These are phyloP conservation scores for Camelina neglecta DNA, from an alignment of 345 rosid species.

Conservation along the genomic window DNA sequence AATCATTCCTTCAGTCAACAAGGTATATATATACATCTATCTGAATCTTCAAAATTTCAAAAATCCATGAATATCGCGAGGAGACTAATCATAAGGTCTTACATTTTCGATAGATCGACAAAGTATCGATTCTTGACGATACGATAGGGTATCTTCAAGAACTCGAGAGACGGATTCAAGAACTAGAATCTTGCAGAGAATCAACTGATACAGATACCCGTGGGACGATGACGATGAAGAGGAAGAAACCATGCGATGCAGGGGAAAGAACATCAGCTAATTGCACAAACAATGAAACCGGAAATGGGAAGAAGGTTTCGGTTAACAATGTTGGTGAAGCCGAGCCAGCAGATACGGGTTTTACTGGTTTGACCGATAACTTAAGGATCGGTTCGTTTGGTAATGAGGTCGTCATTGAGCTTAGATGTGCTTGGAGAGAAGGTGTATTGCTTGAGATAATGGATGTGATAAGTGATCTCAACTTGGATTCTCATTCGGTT, in stretches of 20 bases:
- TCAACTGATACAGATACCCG: slow-evolving; percentile 50
- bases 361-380: slow-evolving; percentile 47
- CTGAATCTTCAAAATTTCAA: neutral
- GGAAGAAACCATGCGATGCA: slow-evolving; percentile 50
- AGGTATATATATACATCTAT: slow-evolving; percentile 49
- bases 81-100: neutral
- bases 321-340: slow-evolving; percentile 42
- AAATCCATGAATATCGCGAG: neutral
- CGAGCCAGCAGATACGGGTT: slow-evolving; percentile 46
- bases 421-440: slow-evolving; percentile 78
- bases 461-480: slow-evolving; percentile 64
- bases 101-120: slow-evolving; percentile 54
- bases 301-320: slow-evolving; percentile 16
- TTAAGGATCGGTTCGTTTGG: slow-evolving; percentile 52
- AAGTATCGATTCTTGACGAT: slow-evolving; percentile 64
- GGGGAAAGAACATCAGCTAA: slow-evolving; percentile 69
- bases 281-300: slow-evolving; percentile 48
- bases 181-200: slow-evolving; percentile 71
- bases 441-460: slow-evolving; percentile 78
- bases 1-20: slow-evolving; percentile 64
- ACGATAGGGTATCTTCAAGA: slow-evolving; percentile 65
- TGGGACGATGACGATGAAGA: slow-evolving; percentile 47
- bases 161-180: slow-evolving; percentile 76
- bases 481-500: slow-evolving; percentile 77
- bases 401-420: slow-evolving; percentile 64